Evolutionary conservation across 2,329 filamentous ascomycete genomes (phyloP).

Genomic region (Teratosphaeria nubilosa): DNA sequence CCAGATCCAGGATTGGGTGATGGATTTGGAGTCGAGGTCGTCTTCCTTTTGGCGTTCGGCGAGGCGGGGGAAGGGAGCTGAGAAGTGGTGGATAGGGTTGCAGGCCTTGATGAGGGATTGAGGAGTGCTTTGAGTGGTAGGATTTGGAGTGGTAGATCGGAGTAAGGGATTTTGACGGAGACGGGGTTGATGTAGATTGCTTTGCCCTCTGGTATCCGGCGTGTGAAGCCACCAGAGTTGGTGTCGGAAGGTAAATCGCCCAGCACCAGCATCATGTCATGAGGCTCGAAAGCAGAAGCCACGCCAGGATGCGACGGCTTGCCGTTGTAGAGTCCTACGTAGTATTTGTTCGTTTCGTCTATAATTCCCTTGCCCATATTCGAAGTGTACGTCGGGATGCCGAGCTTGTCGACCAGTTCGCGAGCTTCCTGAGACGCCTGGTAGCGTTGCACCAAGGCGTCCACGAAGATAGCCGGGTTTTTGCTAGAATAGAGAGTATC

Average conservation of each 20-base stretch:
- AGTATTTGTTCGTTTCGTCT: constrained; percentile 31
- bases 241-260: constrained; percentile 34
- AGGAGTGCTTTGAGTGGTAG: constrained; percentile 30
- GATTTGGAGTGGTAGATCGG: constrained; percentile 20
- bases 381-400: constrained; percentile 29
- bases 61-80: constrained; percentile 18
- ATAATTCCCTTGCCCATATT: constrained; percentile 36
- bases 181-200: constrained; percentile 29
- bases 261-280: constrained; percentile 29
- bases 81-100: constrained; percentile 12
- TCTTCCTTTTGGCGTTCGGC: constrained; percentile 18
- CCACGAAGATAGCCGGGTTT: constrained; percentile 30
- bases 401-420: constrained; percentile 25
- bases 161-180: constrained; percentile 22
- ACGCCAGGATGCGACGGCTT: constrained; percentile 28
- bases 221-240: constrained; percentile 33
- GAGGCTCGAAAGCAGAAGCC: constrained; percentile 24
- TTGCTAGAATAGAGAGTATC: constrained; percentile 25
- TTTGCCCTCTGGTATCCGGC: constrained; percentile 22
- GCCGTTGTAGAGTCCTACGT: constrained; percentile 34
- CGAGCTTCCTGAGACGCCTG: constrained; percentile 25
- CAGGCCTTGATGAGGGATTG: constrained; percentile 19
- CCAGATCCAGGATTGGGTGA: constrained; percentile 37
- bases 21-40: constrained; percentile 26
- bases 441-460: constrained; percentile 31